Percentiles rank a stretch among this genome's conserved stretches.
Evolutionary conservation across 1,284 basidiomycete species (phyloP).

Genomic region (Limonomyces culmigenus): DNA sequence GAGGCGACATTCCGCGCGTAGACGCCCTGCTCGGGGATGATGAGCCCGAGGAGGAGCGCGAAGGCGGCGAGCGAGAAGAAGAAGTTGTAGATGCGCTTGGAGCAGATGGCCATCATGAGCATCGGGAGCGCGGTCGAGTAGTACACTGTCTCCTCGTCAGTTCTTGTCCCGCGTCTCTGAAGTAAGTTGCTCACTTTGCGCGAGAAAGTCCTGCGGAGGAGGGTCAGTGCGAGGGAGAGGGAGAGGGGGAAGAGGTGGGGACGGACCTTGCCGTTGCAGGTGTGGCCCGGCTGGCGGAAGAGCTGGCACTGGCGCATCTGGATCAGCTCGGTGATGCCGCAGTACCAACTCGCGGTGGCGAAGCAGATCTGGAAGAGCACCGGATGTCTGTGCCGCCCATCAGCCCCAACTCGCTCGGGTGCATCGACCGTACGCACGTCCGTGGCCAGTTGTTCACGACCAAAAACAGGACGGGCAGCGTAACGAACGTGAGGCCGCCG

Average conservation of each 20-base stretch:
- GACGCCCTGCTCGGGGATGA: slow-evolving; percentile 13
- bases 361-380: slow-evolving; percentile 18
- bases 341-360: slow-evolving; percentile 15
- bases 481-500: slow-evolving; percentile 12
- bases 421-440: slow-evolving; percentile 1
- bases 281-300: slow-evolving; percentile 5
- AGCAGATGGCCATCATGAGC: slow-evolving; percentile 13
- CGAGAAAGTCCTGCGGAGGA: slow-evolving; percentile 10
- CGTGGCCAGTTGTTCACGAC: slow-evolving; percentile 19
- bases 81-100: slow-evolving; percentile 10
- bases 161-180: not conserved
- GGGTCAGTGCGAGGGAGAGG: not conserved
- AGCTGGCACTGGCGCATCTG: slow-evolving; percentile 11
- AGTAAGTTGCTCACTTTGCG: slow-evolving; percentile 8
- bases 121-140: slow-evolving; percentile 10
- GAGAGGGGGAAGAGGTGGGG: not conserved
- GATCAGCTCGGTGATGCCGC: slow-evolving; percentile 12
- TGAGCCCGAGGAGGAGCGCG: slow-evolving; percentile 8
- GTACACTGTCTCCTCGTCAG: slow-evolving; percentile 9
- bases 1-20: slow-evolving; percentile 13
- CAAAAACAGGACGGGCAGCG: slow-evolving; percentile 19
- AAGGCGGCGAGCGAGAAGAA: slow-evolving; percentile 10
- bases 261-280: slow-evolving; percentile 8
- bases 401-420: not conserved
- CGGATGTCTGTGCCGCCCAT: slow-evolving; percentile 4